phyloP scores from a whole-genome alignment of 1,139 yeast genomes.

The Diutina scorzettiae region DNA sequence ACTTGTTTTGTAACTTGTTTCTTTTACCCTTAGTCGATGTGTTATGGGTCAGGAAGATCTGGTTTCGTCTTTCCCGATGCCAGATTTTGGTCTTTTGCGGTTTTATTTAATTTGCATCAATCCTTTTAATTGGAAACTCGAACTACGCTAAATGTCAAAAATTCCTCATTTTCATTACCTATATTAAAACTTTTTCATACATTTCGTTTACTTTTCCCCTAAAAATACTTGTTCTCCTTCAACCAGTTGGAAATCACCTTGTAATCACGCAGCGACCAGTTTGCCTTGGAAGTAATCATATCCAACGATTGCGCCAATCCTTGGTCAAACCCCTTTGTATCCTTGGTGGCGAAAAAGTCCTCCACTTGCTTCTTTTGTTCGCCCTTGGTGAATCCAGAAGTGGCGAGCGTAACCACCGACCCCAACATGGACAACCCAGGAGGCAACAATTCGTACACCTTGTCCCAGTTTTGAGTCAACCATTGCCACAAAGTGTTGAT shows the following conservation, averaged over 20 bases:
- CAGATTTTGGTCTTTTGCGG: too few relatives aligned
- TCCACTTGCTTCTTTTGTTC: conserved; percentile 47
- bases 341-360: conserved; percentile 44
- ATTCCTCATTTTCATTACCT: too few relatives aligned
- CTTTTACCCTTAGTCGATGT: too few relatives aligned
- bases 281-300: conserved; percentile 45
- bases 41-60: too few relatives aligned
- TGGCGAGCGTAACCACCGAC: conserved; percentile 48
- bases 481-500: conserved; percentile 62
- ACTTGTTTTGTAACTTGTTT: too few relatives aligned
- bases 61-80: too few relatives aligned
- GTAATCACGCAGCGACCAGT: conserved; percentile 58
- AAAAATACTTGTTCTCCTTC: conserved; percentile 18
- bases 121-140: too few relatives aligned
- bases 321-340: conserved; percentile 66
- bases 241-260: conserved; percentile 44
- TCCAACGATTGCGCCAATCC: conserved; percentile 64
- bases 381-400: conserved; percentile 53
- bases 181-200: too few relatives aligned
- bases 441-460: conserved; percentile 52
- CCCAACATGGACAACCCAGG: conserved; percentile 77
- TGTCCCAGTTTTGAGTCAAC: conserved; percentile 67
- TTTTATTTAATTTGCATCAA: too few relatives aligned
- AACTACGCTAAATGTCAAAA: too few relatives aligned
- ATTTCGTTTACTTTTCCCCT: too few relatives aligned